Evolutionary conservation across 1,139 yeast species (phyloP).

Genomic region (Geotrichum carabidarum): DNA sequence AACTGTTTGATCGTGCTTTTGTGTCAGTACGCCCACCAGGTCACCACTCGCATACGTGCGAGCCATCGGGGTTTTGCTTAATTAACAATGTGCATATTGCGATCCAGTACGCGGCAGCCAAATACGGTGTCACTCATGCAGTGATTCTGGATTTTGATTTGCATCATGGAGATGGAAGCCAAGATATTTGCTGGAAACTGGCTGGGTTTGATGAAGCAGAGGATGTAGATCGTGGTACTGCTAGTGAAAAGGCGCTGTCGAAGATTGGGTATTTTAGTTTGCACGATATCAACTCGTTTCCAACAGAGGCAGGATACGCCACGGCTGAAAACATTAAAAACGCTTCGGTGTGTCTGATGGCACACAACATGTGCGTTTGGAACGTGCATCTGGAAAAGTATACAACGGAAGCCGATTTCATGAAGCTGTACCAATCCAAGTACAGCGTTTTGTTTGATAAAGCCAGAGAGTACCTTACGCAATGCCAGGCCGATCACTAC

Average conservation of each 20-base stretch:
- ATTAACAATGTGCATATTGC: conserved; percentile 80
- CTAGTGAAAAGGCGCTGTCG: conserved; percentile 13
- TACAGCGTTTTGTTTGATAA: conserved; percentile 60
- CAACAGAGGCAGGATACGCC: conserved; percentile 76
- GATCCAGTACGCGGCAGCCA: conserved; percentile 67
- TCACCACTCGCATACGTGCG: conserved; percentile 80
- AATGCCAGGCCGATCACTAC: conserved; percentile 31
- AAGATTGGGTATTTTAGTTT: conserved; percentile 73
- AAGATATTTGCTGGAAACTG: conserved; percentile 79
- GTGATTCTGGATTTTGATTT: conserved; percentile 78
- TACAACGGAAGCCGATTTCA: conserved; percentile 57
- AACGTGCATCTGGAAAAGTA: conserved; percentile 74
- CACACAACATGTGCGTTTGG: conserved; percentile 79
- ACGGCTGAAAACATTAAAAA: conserved; percentile 64
- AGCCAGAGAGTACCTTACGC: conserved; percentile 58
- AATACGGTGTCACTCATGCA: conserved; percentile 68
- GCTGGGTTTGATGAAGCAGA: conserved; percentile 52
- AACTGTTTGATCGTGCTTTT: conserved; percentile 54
- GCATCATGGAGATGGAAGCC: conserved; percentile 92
- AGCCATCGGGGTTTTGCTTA: conserved; percentile 84
- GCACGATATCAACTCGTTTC: conserved; percentile 83
- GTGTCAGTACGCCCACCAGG: conserved; percentile 81
- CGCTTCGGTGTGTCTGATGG: conserved; percentile 74
- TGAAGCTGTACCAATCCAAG: conserved; percentile 54
- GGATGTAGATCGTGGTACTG: neutral